Conservation (phyloP, 192 early-diverging fungal species). For the Diversispora eburnea region DNA sequence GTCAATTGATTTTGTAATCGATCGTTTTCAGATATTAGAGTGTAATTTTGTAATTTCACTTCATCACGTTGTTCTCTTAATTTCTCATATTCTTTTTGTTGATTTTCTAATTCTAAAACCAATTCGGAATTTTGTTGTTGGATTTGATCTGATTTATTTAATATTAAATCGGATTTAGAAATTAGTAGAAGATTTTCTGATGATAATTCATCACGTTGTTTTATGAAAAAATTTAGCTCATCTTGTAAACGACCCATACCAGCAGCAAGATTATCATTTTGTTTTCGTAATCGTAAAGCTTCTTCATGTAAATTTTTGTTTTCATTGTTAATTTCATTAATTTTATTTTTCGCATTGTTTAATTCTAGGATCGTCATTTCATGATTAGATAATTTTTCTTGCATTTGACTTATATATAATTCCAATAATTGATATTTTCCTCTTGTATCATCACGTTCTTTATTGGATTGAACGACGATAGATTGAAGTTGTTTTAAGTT, state of each 20-base stretch:
- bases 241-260: slow-evolving; percentile 3
- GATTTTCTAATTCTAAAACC: not conserved
- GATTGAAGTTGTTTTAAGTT: not conserved
- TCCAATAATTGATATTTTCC: slow-evolving; percentile 21
- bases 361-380: not conserved
- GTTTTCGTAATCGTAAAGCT: not conserved
- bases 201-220: not conserved
- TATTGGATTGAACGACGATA: not conserved
- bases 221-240: slow-evolving; percentile 10
- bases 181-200: not conserved
- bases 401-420: not conserved
- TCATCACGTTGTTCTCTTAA: too few relatives aligned
- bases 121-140: not conserved
- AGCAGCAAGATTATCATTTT: not conserved
- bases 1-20: too few relatives aligned
- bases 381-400: not conserved
- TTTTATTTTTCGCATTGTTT: not conserved
- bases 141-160: not conserved
- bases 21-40: too few relatives aligned
- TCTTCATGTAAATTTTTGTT: slow-evolving; percentile 13
- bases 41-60: too few relatives aligned
- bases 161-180: not conserved
- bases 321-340: not conserved
- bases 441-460: slow-evolving; percentile 9
- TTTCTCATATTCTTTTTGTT: not conserved